These are phyloP conservation scores for Acanthamoeba triangularis DNA, from an alignment of 208 protist genomes.

Conservation along the genomic window DNA sequence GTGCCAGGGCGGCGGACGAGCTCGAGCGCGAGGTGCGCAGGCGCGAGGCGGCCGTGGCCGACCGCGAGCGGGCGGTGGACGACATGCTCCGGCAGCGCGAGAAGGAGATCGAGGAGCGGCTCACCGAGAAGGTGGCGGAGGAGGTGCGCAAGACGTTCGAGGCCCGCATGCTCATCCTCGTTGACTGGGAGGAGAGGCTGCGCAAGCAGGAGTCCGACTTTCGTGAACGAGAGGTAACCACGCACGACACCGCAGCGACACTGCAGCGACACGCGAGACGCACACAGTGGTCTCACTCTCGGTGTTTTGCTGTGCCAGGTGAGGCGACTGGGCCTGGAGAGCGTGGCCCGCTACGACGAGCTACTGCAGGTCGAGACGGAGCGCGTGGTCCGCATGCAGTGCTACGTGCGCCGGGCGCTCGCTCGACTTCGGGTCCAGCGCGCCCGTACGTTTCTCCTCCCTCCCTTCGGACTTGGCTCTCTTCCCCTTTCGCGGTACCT, in stretches of 20 bases:
- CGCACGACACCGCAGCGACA: background rate
- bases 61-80: background rate
- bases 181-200: constrained; percentile 14
- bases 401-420: background rate
- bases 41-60: background rate
- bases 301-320: background rate
- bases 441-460: background rate
- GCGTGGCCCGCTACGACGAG: background rate
- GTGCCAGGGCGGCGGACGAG: background rate
- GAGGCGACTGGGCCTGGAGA: background rate
- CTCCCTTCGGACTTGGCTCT: background rate
- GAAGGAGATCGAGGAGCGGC: background rate
- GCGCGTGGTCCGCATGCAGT: background rate
- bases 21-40: background rate
- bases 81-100: background rate
- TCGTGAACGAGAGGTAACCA: background rate
- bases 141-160: background rate
- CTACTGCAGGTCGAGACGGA: background rate
- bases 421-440: background rate
- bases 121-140: background rate
- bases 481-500: background rate
- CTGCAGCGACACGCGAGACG: background rate
- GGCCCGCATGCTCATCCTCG: background rate
- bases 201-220: background rate
- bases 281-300: background rate